Percentiles rank a stretch among this genome's conserved stretches.
Evolutionary conservation across 352 stramenopile species (phyloP).

Genomic region (Phytopythium helicoides): DNA sequence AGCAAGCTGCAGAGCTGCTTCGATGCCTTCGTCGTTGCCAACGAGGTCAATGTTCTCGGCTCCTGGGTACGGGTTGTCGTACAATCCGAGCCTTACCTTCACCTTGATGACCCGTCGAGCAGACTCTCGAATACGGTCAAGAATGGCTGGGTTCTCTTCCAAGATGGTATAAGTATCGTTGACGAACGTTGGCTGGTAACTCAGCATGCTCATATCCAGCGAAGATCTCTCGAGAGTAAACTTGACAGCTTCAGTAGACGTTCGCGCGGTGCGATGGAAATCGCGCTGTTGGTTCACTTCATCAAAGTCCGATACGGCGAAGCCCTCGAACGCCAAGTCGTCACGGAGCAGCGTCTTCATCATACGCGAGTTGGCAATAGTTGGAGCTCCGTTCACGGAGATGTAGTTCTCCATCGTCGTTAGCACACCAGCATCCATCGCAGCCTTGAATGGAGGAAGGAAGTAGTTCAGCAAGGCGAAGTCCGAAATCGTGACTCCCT

Average conservation of each 20-base stretch:
- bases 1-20: conserved; percentile 52
- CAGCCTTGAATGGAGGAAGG: conserved; percentile 60
- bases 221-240: conserved; percentile 55
- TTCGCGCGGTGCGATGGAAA: conserved; percentile 32
- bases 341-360: conserved; percentile 60
- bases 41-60: conserved; percentile 35
- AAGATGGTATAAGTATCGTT: conserved; percentile 41
- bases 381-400: conserved; percentile 82
- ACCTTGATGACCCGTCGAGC: conserved; percentile 58
- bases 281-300: conserved; percentile 78
- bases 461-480: conserved; percentile 72
- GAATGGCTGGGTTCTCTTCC: conserved; percentile 24
- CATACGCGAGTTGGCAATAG: conserved; percentile 65
- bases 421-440: conserved; percentile 55
- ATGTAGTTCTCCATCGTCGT: conserved; percentile 92
- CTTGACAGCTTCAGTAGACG: conserved; percentile 31
- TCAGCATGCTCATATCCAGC: conserved; percentile 85
- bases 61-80: conserved; percentile 47
- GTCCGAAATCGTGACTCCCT: conserved; percentile 44
- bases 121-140: conserved; percentile 50
- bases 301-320: conserved; percentile 84
- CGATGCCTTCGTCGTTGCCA: conserved; percentile 34
- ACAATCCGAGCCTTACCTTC: conserved; percentile 61
- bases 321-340: conserved; percentile 67
- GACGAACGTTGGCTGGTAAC: conserved; percentile 22